These are phyloP conservation scores for Teratosphaeria viscida DNA, from an alignment of 2,329 filamentous ascomycete genomes.

Conservation along the genomic window DNA sequence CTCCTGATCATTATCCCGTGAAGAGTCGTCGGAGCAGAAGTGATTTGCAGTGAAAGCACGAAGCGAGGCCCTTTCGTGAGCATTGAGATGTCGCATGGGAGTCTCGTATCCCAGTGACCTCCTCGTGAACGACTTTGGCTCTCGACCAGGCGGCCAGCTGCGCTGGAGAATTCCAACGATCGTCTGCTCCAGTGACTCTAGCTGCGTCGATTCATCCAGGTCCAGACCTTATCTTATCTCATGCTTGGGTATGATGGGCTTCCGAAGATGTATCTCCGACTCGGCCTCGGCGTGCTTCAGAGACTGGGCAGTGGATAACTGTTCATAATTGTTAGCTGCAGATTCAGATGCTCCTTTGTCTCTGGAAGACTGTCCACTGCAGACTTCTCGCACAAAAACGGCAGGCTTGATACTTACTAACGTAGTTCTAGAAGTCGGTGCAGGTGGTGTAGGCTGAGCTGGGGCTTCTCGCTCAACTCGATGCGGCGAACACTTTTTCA, in stretches of 20 bases:
- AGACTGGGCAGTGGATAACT: not conserved
- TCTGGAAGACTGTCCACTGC: not conserved
- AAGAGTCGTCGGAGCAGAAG: not conserved
- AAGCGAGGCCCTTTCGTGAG: not conserved
- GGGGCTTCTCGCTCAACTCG: not conserved
- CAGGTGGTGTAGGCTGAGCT: not conserved
- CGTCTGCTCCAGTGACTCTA: not conserved
- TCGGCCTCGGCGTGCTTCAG: not conserved
- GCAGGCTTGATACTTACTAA: not conserved
- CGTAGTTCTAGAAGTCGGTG: not conserved
- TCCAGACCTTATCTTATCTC: not conserved
- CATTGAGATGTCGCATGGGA: not conserved
- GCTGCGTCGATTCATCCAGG: not conserved
- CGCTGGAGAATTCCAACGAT: not conserved
- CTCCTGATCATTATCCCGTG: not conserved
- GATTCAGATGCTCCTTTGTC: not conserved
- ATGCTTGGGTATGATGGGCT: not conserved
- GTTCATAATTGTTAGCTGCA: not conserved
- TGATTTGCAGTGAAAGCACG: not conserved
- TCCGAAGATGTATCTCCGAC: not conserved
- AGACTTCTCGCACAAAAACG: not conserved
- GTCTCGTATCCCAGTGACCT: not conserved
- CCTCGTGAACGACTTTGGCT: not conserved
- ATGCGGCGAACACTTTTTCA: not conserved
- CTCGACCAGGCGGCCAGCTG: not conserved